Conservation (phyloP, 164 flowering plant genomes). For the Magnolia kwangsiensis region DNA sequence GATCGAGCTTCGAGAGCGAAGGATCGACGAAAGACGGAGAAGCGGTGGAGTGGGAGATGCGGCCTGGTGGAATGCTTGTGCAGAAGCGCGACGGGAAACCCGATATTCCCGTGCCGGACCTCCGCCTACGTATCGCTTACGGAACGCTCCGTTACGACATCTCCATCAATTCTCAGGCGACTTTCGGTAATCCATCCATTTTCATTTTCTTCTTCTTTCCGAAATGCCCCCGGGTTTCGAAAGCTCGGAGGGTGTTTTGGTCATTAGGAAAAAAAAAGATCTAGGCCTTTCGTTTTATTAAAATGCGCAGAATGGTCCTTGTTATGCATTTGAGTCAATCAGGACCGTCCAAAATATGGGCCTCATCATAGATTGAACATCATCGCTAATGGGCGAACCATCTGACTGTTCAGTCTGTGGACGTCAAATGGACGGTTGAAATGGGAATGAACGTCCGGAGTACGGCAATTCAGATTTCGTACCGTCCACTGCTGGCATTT, state of each 20-base stretch:
- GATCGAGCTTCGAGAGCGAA: slow-evolving; percentile 15
- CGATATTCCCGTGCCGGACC: slow-evolving; percentile 21
- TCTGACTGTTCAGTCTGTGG: too few relatives aligned
- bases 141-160: slow-evolving; percentile 49
- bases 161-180: slow-evolving; percentile 47
- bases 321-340: too few relatives aligned
- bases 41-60: slow-evolving; percentile 52
- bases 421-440: too few relatives aligned
- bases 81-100: slow-evolving; percentile 38
- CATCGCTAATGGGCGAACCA: too few relatives aligned
- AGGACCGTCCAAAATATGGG: too few relatives aligned
- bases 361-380: too few relatives aligned
- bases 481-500: too few relatives aligned
- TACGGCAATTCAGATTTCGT: too few relatives aligned
- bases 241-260: too few relatives aligned
- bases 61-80: slow-evolving; percentile 79
- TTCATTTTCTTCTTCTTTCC: neutral
- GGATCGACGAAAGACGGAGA: slow-evolving; percentile 16
- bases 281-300: neutral
- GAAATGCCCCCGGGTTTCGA: neutral
- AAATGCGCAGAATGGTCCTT: too few relatives aligned
- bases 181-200: slow-evolving; percentile 46
- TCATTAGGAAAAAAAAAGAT: too few relatives aligned
- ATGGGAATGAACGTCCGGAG: too few relatives aligned
- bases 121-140: slow-evolving; percentile 40